A percentile compares a stretch with the other conserved stretches of the same genome.
Evolutionary conservation across 2,329 filamentous ascomycete species (phyloP).

Genomic region (Colletotrichum brevisporum): DNA sequence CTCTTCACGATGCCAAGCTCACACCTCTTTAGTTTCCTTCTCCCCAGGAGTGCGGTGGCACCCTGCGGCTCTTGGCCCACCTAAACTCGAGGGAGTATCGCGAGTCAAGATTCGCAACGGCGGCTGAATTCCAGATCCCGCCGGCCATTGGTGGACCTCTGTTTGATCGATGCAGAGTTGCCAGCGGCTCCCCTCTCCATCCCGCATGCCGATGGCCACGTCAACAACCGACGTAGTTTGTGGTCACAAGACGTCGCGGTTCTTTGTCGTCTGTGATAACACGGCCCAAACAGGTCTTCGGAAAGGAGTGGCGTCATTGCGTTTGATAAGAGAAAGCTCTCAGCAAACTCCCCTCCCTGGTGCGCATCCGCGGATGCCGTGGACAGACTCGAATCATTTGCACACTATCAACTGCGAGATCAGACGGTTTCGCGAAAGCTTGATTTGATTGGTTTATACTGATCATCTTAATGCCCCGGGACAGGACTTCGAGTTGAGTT

Average conservation of each 20-base stretch:
- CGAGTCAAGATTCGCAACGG: slow-evolving; percentile 14
- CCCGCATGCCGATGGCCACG: background rate
- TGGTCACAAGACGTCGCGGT: background rate
- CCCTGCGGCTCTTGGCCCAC: slow-evolving; percentile 20
- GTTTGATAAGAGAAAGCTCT: background rate
- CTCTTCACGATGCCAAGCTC: slow-evolving; percentile 2
- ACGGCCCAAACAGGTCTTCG: no score
- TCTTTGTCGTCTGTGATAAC: background rate
- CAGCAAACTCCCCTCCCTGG: no score
- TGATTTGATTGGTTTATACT: slow-evolving; percentile 28
- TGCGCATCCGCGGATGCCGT: background rate
- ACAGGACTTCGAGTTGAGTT: slow-evolving; percentile 1
- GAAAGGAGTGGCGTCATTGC: background rate
- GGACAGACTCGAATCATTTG: background rate
- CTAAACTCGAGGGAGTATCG: background rate
- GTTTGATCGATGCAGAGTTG: background rate
- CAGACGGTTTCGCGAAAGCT: slow-evolving; percentile 10
- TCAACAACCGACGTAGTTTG: background rate
- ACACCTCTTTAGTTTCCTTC: slow-evolving; percentile 4
- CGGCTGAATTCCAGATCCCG: background rate
- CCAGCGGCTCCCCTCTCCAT: slow-evolving; percentile 1
- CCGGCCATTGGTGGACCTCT: slow-evolving; percentile 15
- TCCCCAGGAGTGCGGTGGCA: background rate
- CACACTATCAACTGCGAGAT: background rate
- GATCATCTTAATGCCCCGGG: slow-evolving; percentile 16